Base-by-base conservation (phyloP, 805 yeast species). In the Brettanomyces nanus region DNA sequence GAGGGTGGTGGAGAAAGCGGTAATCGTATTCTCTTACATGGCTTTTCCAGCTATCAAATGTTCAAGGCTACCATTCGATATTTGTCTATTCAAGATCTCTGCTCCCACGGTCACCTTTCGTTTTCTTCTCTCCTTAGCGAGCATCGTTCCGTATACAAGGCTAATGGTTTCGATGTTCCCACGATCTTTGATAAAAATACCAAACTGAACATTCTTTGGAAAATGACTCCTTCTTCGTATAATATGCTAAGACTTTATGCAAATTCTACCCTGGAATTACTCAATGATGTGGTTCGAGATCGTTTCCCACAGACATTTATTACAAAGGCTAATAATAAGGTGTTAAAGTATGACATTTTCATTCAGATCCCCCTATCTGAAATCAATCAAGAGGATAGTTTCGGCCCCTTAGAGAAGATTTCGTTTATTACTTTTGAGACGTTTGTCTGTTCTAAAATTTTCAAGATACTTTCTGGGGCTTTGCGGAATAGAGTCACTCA, bases 1-100 rank as follows among this genome's bases (percentile, higher is more conserved):
- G 77, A 79, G 44, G 96, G 96, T 49, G 94, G 94, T 48, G 89
- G 90, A 42, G 58, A 64, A 5, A 69, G 68, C 46, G 92, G 94
- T 11, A 81, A 80, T 50, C 82, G 78, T 51, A 79, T 86, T 19
- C 66, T 92, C 39, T 59, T 87, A 28, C 81, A 80, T 48, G 98
- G 97, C 1, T 90, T 83, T 58, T 86, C 95, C 3, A 81, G 94
- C 18, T 92, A 87, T 56, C 98, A 92, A 62, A 65, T 92, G 36
- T 92, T 92, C 67, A 89, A 85, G 56, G 96, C 95, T 54, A 77
- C 85, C 2, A 69, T 92, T 40, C 77, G 77, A 49, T 89, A 82
- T 53, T 55, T 90, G 43, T 94, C 96, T 3, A 74, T 84, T 3
- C 78, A 80, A 69, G 95, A 87, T 57, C 59, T 89, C 35, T 64